These are phyloP conservation scores for Pichia cabralensis DNA, from an alignment of 805 yeast genomes.

Conservation along the genomic window DNA sequence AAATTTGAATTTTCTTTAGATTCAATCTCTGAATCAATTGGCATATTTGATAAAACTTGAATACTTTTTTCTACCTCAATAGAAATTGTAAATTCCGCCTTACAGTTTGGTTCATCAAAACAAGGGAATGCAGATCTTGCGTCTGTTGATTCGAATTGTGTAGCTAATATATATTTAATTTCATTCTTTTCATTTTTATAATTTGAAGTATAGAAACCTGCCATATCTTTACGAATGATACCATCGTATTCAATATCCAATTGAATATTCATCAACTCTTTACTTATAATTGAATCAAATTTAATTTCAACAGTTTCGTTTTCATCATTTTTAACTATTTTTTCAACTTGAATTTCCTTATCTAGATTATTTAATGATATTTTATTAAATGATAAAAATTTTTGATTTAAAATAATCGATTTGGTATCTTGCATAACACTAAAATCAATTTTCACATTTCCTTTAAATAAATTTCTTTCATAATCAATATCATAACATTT, in stretches of 20 bases:
- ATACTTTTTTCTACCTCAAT: constrained; percentile 26
- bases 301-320: constrained; percentile 55
- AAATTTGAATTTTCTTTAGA: not conserved
- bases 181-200: constrained; percentile 30
- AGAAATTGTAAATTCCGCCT: constrained; percentile 45
- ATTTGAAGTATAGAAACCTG: constrained; percentile 43
- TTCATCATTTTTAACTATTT: constrained; percentile 25
- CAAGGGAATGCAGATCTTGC: constrained; percentile 53
- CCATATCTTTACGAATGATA: constrained; percentile 43
- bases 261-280: constrained; percentile 22
- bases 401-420: constrained; percentile 38
- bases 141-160: constrained; percentile 52
- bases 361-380: constrained; percentile 17
- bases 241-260: constrained; percentile 32
- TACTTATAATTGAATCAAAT: constrained; percentile 27
- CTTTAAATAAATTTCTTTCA: constrained; percentile 34
- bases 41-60: constrained; percentile 39
- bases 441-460: constrained; percentile 38
- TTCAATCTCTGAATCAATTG: constrained; percentile 22
- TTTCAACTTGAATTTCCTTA: constrained; percentile 17
- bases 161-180: constrained; percentile 33
- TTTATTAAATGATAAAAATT: constrained; percentile 28
- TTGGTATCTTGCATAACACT: constrained; percentile 32
- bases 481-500: constrained; percentile 50
- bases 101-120: constrained; percentile 45